Evolutionary conservation across 345 rosid species (phyloP).

Genomic region (Trapa incisa): DNA sequence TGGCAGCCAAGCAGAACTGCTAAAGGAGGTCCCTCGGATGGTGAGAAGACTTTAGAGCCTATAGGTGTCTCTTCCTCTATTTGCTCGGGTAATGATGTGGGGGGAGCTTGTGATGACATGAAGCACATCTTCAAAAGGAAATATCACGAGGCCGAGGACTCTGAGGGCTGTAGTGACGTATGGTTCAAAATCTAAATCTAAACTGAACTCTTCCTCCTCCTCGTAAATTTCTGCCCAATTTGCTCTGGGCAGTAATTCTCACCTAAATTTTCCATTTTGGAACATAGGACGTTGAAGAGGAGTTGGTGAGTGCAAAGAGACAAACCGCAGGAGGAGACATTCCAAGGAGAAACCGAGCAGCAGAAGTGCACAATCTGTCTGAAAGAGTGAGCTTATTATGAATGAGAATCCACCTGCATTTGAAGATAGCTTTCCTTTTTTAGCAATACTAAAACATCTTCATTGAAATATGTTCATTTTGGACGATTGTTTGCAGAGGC

Average conservation of each 20-base stretch:
- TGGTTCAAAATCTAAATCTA: neutral
- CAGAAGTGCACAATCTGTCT: slow-evolving; percentile 89
- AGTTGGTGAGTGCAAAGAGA: slow-evolving; percentile 38
- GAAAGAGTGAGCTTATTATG: slow-evolving; percentile 65
- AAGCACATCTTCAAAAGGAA: slow-evolving; percentile 49
- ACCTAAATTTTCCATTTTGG: neutral
- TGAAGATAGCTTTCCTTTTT: neutral
- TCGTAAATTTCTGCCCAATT: neutral
- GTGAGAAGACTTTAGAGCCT: slow-evolving; percentile 42
- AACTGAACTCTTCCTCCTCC: neutral
- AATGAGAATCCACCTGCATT: neutral
- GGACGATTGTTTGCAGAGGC: slow-evolving; percentile 38
- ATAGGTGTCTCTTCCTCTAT: slow-evolving; percentile 56
- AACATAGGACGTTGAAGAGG: slow-evolving; percentile 65
- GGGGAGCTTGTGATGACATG: slow-evolving; percentile 43
- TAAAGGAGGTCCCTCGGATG: slow-evolving; percentile 15
- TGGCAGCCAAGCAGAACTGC: slow-evolving; percentile 18
- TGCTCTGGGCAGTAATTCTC: neutral
- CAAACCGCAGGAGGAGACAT: slow-evolving; percentile 28
- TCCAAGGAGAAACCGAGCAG: slow-evolving; percentile 81
- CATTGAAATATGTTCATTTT: neutral
- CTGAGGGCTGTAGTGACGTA: slow-evolving; percentile 67
- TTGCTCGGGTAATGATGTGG: slow-evolving; percentile 59
- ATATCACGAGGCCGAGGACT: slow-evolving; percentile 31
- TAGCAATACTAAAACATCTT: neutral